These are phyloP conservation scores for Schizosaccharomyces cryophilus DNA, from an alignment of 805 yeast genomes.

Conservation along the genomic window DNA sequence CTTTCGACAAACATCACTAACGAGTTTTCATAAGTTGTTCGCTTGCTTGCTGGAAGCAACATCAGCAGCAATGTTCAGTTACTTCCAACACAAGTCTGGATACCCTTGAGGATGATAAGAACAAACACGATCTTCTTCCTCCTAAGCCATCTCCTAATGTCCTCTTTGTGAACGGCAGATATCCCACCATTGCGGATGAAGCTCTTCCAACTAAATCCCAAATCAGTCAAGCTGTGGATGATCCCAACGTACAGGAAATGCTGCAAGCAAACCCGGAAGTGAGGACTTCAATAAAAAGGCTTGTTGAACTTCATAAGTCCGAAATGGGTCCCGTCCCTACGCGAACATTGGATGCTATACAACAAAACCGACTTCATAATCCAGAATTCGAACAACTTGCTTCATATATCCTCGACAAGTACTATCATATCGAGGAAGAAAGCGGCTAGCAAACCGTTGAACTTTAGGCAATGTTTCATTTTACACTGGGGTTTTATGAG, in stretches of 20 bases:
- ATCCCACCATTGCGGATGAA: not conserved
- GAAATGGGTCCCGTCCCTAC: not conserved
- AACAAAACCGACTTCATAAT: not conserved
- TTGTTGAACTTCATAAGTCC: not conserved
- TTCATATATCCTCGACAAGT: not conserved
- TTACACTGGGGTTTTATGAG: too few species aligned
- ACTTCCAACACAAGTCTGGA: not conserved
- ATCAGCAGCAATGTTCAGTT: not conserved
- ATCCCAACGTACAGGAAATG: not conserved
- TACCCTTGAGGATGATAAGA: not conserved
- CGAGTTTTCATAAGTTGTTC: not conserved
- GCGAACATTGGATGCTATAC: not conserved
- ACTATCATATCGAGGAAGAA: not conserved
- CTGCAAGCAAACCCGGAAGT: not conserved
- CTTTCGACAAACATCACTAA: not conserved
- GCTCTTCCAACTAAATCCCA: not conserved
- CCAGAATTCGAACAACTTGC: not conserved
- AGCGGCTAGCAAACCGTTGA: too few species aligned
- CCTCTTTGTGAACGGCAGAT: not conserved
- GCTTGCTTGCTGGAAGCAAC: not conserved
- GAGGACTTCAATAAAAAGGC: not conserved
- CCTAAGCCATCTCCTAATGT: constrained; percentile 1
- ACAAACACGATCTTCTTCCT: not conserved
- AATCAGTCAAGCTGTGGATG: not conserved
- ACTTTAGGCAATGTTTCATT: too few species aligned